phyloP scores from a whole-genome alignment of 2,329 filamentous ascomycete genomes.

The Aspergillus fischeri region DNA sequence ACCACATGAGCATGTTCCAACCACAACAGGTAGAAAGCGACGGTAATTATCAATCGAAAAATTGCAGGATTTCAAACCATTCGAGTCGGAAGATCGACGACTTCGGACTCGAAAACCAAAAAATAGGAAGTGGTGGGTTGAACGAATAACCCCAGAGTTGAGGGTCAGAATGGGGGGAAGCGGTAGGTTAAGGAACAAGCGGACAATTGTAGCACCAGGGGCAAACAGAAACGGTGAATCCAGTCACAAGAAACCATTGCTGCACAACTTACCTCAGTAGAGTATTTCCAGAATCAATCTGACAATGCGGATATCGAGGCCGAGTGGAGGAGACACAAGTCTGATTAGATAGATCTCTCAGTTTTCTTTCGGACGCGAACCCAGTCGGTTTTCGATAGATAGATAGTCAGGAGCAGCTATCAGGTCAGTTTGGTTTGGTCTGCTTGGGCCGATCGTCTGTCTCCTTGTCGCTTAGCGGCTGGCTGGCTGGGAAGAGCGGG shows the following conservation, averaged over 20 bases:
- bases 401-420: slow-evolving; percentile 11
- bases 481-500: slow-evolving; percentile 33
- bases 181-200: slow-evolving; percentile 3
- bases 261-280: slow-evolving; percentile 17
- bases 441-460: slow-evolving; percentile 30
- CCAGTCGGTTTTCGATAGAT: slow-evolving; percentile 11
- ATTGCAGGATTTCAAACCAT: neutral
- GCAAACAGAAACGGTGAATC: slow-evolving; percentile 12
- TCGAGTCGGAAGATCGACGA: neutral
- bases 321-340: slow-evolving; percentile 9
- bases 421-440: slow-evolving; percentile 20
- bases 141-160: neutral
- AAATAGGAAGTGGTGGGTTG: neutral
- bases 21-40: slow-evolving; percentile 10
- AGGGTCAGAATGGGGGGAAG: neutral
- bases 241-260: slow-evolving; percentile 13
- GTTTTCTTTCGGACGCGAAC: slow-evolving; percentile 16
- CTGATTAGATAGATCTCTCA: slow-evolving; percentile 2
- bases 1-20: slow-evolving; percentile 25
- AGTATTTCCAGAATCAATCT: slow-evolving; percentile 3
- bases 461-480: slow-evolving; percentile 41
- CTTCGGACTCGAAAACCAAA: neutral
- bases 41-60: neutral
- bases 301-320: slow-evolving; percentile 8
- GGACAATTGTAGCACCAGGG: slow-evolving; percentile 5